Conservation (phyloP, 345 rosid species). For the Gossypium arboreum region DNA sequence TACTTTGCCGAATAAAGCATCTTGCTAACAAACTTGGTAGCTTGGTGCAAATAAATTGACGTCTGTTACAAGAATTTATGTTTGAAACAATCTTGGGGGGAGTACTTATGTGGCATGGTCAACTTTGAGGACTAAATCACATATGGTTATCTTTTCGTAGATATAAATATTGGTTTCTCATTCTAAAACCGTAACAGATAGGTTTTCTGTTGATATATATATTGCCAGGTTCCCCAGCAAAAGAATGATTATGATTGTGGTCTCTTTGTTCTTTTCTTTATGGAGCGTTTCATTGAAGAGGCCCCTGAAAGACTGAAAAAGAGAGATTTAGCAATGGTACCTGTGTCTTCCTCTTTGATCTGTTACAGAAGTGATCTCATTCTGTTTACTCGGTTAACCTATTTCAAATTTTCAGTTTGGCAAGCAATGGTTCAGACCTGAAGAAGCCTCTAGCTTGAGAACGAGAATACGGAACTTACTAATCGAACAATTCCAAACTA, state of each 20-base stretch:
- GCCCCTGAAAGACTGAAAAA: conserved; percentile 80
- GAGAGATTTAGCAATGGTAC: conserved; percentile 73
- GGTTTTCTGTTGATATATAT: neutral
- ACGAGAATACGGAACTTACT: conserved; percentile 54
- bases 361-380: neutral
- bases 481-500: conserved; percentile 39
- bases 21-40: neutral
- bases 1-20: neutral
- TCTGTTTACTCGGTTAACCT: neutral
- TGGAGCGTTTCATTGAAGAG: conserved; percentile 76
- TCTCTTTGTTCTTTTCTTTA: conserved; percentile 79
- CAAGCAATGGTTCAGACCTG: conserved; percentile 79
- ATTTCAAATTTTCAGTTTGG: conserved; percentile 54
- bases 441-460: conserved; percentile 82
- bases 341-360: neutral
- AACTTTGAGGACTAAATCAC: neutral
- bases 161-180: neutral
- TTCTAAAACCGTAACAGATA: neutral
- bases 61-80: neutral
- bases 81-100: neutral
- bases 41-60: conserved; percentile 1
- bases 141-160: neutral
- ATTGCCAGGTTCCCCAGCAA: conserved; percentile 87
- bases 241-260: conserved; percentile 93
- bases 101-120: too few species aligned